A percentile compares a stretch with the other conserved stretches of the same genome.
Evolutionary conservation across 1,284 basidiomycete genomes (phyloP).

Genomic region (Ganoderma lingzhi): DNA sequence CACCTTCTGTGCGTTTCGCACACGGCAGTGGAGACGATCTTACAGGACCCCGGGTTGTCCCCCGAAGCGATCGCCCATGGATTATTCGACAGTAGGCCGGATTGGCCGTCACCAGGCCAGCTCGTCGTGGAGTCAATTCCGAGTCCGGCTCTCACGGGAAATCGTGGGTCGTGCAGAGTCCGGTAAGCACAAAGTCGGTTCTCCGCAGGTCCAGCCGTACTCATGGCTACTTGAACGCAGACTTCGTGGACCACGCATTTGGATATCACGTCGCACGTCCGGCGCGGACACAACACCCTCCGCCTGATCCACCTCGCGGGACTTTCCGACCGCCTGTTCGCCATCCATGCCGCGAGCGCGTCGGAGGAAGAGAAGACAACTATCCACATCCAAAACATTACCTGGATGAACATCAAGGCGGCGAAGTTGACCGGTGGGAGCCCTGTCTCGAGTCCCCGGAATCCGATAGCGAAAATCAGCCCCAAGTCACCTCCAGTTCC

Average conservation of each 20-base stretch:
- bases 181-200: conserved; percentile 44
- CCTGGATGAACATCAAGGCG: conserved; percentile 15
- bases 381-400: conserved; percentile 2
- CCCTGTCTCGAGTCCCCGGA: conserved; percentile 2
- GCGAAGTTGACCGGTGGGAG: conserved; percentile 12
- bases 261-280: conserved; percentile 50
- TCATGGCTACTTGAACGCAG: neutral
- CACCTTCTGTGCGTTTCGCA: conserved; percentile 51
- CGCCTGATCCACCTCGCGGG: conserved; percentile 54
- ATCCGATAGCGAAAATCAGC: neutral
- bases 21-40: conserved; percentile 35
- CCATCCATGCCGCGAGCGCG: conserved; percentile 44
- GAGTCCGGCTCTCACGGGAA: conserved; percentile 35
- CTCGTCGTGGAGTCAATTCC: conserved; percentile 55
- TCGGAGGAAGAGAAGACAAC: conserved; percentile 19
- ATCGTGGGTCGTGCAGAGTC: conserved; percentile 40
- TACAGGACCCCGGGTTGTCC: conserved; percentile 20
- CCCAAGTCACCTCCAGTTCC: neutral
- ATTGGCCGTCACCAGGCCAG: conserved; percentile 57
- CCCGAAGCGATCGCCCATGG: conserved; percentile 43
- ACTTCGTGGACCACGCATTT: conserved; percentile 33
- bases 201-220: too few species aligned
- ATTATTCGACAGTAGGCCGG: conserved; percentile 45
- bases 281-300: conserved; percentile 52
- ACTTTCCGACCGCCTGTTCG: conserved; percentile 50